Evolutionary conservation across 306 rosid species (phyloP), one percentile per base, ranked within the genome.

Genomic region (Cucurbita argyrosperma): DNA sequence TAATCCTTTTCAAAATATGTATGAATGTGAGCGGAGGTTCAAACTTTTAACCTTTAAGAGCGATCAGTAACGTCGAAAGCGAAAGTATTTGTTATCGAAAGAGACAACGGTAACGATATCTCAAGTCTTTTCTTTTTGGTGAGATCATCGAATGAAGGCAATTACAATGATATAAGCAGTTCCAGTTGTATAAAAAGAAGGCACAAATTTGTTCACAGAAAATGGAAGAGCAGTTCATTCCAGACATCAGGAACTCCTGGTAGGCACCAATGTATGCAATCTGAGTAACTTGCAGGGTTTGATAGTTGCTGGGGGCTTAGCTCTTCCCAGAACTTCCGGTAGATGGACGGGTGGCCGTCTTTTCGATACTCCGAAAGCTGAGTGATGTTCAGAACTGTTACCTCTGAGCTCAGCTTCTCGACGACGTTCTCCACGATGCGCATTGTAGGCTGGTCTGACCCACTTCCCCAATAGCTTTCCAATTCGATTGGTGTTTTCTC

Each of bases 251-350:
- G 96, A 12, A 94, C 89, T 37, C 97, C 99, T 1, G 99, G 99
- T 79, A 91, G 81, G 79, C 99, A 94, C 99, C 99, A 94, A 70
- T 94, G 99, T 30, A 91, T 91, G 88, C 99, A 94, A 80, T 94
- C 99, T 13, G 99, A 94, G 83, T 89, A 94, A 72, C 90, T 84
- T 0, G 92, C 16, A 56, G 99, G 99, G 63, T 94, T 88, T 0
- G 91, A 83, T 82, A 91, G 65, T 30, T 88, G 96, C 54, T 89
- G 90, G 0, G 96, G 92, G 3, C 79, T 84, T 76, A 89, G 77
- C 1, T 90, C 66, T 85, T 94, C 99, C 99, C 97, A 94, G 67
- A 94, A 94, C 80, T 94, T 94, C 47, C 99, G 92, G 69, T 79
- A 94, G 51, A 94, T 81, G 4, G 99, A 91, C 1, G 99, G 99